These are phyloP conservation scores for Kwoniella dendrophila DNA, from an alignment of 768 basidiomycete genomes.

Conservation along the genomic window DNA sequence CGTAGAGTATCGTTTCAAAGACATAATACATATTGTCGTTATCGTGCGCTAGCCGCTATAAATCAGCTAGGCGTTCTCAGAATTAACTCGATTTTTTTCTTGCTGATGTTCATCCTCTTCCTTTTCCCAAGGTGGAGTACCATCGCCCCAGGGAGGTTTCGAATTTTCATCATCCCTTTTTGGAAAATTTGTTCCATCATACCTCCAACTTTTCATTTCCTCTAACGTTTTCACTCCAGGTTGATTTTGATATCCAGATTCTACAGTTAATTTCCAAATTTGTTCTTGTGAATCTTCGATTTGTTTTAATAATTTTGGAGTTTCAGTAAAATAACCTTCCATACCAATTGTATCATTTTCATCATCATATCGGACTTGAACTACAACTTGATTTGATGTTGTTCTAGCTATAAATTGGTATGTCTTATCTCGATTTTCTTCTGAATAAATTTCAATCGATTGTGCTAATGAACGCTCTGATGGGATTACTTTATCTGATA, in stretches of 20 bases:
- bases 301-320: neutral
- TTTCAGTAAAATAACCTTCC: constrained; percentile 9
- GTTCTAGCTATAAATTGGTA: constrained; percentile 6
- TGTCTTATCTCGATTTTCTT: neutral
- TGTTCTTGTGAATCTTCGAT: neutral
- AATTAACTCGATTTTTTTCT: neutral
- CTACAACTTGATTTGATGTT: neutral
- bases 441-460: neutral
- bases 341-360: neutral
- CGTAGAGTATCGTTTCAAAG: too few relatives aligned
- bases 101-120: neutral
- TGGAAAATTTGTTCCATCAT: neutral
- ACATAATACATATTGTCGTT: neutral
- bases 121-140: neutral
- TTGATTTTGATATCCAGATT: neutral
- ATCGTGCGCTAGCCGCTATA: neutral
- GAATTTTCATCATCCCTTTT: neutral
- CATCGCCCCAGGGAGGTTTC: constrained; percentile 3
- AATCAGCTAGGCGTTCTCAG: neutral
- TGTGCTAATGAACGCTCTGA: neutral
- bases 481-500: neutral
- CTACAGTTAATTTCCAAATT: neutral
- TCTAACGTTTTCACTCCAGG: constrained; percentile 4
- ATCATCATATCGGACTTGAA: neutral
- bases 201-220: constrained; percentile 1